Percentiles rank a stretch among this genome's conserved stretches.
phyloP scores from a whole-genome alignment of 1,139 yeast species.

The Geotrichum aggregatum region DNA sequence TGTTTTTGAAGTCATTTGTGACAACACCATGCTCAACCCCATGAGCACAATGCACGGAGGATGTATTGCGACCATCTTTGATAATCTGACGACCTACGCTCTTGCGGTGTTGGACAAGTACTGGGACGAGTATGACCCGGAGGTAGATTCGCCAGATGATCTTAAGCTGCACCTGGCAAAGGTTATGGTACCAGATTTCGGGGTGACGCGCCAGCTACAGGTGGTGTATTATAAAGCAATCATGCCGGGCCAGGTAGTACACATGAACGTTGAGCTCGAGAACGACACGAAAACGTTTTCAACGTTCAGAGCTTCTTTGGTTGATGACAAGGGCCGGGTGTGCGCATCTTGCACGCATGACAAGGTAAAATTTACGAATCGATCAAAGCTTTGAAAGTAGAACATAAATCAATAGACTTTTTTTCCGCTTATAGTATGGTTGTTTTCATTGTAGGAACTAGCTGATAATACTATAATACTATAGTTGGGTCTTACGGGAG shows the following conservation, averaged over 20 bases:
- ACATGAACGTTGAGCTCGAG: slow-evolving; percentile 1
- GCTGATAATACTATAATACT: no score
- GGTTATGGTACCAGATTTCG: slow-evolving; percentile 1
- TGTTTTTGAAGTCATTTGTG: slow-evolving; percentile 4
- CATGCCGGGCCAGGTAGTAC: slow-evolving; percentile 6
- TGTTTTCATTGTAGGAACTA: no score
- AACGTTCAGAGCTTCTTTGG: slow-evolving; percentile 1
- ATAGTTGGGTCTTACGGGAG: no score
- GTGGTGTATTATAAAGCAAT: slow-evolving; percentile 11
- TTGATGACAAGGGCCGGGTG: slow-evolving; percentile 8
- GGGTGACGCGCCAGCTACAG: slow-evolving; percentile 14
- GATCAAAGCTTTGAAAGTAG: background rate
- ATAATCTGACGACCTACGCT: slow-evolving; percentile 30
- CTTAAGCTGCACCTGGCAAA: background rate
- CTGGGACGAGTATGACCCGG: slow-evolving; percentile 28
- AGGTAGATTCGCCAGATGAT: slow-evolving; percentile 12
- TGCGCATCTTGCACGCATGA: slow-evolving; percentile 13
- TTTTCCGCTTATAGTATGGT: no score
- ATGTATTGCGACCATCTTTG: slow-evolving; percentile 34
- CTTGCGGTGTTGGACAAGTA: slow-evolving; percentile 29
- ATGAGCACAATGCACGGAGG: slow-evolving; percentile 36
- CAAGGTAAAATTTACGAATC: background rate
- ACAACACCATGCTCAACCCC: slow-evolving; percentile 5
- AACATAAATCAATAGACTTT: no score
- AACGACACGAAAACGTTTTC: background rate